These are phyloP conservation scores for Botrytis fabae DNA, from an alignment of 2,329 filamentous ascomycete species.

Conservation along the genomic window DNA sequence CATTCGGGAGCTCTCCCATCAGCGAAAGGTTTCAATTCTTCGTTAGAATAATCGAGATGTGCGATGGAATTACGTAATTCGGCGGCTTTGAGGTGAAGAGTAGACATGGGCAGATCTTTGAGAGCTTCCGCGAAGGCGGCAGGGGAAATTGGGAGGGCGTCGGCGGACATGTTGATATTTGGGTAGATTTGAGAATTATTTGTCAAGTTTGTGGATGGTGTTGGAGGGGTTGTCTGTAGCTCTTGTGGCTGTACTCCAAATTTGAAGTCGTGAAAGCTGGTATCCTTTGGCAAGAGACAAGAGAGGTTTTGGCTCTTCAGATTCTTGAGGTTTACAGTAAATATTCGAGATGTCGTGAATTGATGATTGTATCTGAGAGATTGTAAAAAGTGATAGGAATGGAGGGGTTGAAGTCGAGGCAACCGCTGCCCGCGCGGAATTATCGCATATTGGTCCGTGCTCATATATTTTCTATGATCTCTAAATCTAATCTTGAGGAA, in stretches of 20 bases:
- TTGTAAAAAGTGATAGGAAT: neutral
- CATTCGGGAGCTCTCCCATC: conserved; percentile 41
- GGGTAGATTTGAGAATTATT: neutral
- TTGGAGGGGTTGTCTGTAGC: neutral
- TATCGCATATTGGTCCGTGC: conserved; percentile 11
- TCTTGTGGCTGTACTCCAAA: neutral
- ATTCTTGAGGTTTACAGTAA: neutral
- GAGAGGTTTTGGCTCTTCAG: neutral
- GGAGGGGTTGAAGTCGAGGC: conserved; percentile 19
- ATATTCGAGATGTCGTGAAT: neutral
- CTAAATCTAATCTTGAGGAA: neutral
- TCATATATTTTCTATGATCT: neutral
- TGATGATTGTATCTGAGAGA: neutral
- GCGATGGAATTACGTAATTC: conserved; percentile 74
- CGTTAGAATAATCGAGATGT: conserved; percentile 73
- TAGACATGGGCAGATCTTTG: conserved; percentile 61
- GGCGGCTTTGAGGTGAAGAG: conserved; percentile 70
- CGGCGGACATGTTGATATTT: conserved; percentile 56
- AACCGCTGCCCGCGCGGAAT: conserved; percentile 19
- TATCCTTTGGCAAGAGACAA: too few species aligned
- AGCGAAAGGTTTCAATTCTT: conserved; percentile 69
- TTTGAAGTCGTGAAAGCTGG: neutral
- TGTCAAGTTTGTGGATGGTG: neutral
- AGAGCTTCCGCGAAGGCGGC: conserved; percentile 67
- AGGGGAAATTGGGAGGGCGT: conserved; percentile 60